phyloP scores from a whole-genome alignment of 139 green algal genomes.

The Picochlorum sp. region DNA sequence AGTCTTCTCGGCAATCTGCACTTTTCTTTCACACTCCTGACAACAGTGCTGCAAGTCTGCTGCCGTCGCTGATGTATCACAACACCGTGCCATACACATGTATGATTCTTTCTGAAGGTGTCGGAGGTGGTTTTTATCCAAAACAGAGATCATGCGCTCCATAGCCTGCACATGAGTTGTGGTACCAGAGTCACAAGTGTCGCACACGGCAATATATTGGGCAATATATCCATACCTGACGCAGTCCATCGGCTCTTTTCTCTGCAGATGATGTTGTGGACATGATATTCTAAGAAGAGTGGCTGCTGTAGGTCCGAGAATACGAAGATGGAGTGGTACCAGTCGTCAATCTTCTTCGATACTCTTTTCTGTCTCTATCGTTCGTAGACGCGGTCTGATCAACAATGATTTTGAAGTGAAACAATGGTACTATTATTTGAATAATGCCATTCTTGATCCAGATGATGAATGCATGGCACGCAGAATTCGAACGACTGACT shows the following conservation, averaged over 20 bases:
- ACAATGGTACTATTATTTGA: too few species aligned
- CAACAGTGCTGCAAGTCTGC: constrained; percentile 23
- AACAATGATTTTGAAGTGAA: too few species aligned
- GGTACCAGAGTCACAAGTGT: neutral
- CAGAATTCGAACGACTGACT: too few species aligned
- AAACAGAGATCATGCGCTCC: constrained; percentile 20
- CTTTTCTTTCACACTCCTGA: constrained; percentile 15
- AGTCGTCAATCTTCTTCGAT: too few species aligned
- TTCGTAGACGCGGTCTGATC: too few species aligned
- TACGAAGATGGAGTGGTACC: too few species aligned
- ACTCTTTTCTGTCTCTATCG: too few species aligned
- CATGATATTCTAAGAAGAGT: neutral
- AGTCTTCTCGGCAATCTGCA: constrained; percentile 15
- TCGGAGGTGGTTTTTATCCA: constrained; percentile 23
- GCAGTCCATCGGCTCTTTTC: constrained; percentile 15
- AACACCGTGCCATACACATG: constrained; percentile 27
- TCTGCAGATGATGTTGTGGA: constrained; percentile 12
- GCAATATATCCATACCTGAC: constrained; percentile 2
- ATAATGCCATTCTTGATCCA: too few species aligned
- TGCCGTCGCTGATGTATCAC: constrained; percentile 16
- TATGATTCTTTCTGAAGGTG: constrained; percentile 32
- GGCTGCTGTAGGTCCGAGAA: too few species aligned
- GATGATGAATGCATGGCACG: too few species aligned
- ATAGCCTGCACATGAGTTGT: constrained; percentile 14
- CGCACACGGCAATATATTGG: too few species aligned